phyloP scores from a whole-genome alignment of 2,329 filamentous ascomycete species.

The Nemania diffusa region DNA sequence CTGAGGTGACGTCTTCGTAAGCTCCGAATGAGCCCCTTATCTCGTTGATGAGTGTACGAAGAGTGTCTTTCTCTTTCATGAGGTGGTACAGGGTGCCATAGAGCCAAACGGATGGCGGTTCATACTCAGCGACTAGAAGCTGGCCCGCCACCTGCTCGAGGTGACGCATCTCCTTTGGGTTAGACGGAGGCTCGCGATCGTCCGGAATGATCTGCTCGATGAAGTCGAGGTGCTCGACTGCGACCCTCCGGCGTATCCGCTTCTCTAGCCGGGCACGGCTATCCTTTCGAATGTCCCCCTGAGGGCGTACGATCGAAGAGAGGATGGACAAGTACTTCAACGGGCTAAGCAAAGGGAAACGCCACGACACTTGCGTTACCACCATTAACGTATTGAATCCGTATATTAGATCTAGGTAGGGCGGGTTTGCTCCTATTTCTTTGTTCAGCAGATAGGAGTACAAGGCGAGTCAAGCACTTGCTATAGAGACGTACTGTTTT shows the following conservation, averaged over 20 bases:
- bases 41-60: constrained; percentile 45
- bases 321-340: constrained; percentile 23
- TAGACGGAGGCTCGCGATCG: background rate
- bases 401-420: constrained; percentile 24
- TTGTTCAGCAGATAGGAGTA: background rate
- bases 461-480: background rate
- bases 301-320: background rate
- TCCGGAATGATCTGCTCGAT: constrained; percentile 28
- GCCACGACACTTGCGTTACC: constrained; percentile 28
- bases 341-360: constrained; percentile 30
- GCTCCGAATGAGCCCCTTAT: constrained; percentile 47
- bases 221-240: constrained; percentile 25
- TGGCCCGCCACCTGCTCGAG: constrained; percentile 27
- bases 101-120: constrained; percentile 29
- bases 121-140: constrained; percentile 31
- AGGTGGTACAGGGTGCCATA: constrained; percentile 39
- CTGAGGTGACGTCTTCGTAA: constrained; percentile 47
- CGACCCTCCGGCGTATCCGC: constrained; percentile 3
- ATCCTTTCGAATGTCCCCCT: constrained; percentile 8
- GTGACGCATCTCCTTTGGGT: constrained; percentile 23
- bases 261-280: constrained; percentile 13
- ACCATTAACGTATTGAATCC: constrained; percentile 28
- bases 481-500: constrained; percentile 13
- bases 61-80: constrained; percentile 43
- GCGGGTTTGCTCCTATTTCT: constrained; percentile 15